Percentiles rank a stretch among this genome's conserved stretches.
phyloP scores from a whole-genome alignment of 441 rosid species.

The Manihot esculenta region DNA sequence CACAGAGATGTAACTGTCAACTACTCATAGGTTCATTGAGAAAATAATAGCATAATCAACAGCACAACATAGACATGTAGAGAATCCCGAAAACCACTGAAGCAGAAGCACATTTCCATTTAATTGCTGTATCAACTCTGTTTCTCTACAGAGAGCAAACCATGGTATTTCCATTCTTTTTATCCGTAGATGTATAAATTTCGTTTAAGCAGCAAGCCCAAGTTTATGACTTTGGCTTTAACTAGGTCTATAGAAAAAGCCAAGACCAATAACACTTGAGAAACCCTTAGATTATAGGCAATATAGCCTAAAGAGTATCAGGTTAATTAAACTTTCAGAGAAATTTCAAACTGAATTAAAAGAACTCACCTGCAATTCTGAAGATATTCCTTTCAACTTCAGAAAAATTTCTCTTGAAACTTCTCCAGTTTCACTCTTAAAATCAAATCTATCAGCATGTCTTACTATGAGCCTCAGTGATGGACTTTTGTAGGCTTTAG shows the following conservation, averaged over 20 bases:
- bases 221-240: neutral
- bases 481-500: conserved; percentile 34
- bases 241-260: no score
- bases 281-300: neutral
- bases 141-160: neutral
- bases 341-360: neutral
- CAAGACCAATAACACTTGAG: neutral
- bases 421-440: conserved; percentile 41
- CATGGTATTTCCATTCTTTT: neutral
- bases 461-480: conserved; percentile 46
- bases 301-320: neutral
- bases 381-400: conserved; percentile 42
- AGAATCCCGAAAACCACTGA: neutral
- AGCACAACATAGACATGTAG: neutral
- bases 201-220: neutral
- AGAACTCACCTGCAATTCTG: conserved; percentile 35
- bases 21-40: no score
- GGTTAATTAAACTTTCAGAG: neutral
- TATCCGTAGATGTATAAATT: neutral
- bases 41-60: neutral
- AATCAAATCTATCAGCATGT: conserved; percentile 51
- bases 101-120: neutral
- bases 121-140: neutral
- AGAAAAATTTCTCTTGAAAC: conserved; percentile 35
- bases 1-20: neutral